Conservation (phyloP, 768 basidiomycete genomes). For the Gyrodon lividus region DNA sequence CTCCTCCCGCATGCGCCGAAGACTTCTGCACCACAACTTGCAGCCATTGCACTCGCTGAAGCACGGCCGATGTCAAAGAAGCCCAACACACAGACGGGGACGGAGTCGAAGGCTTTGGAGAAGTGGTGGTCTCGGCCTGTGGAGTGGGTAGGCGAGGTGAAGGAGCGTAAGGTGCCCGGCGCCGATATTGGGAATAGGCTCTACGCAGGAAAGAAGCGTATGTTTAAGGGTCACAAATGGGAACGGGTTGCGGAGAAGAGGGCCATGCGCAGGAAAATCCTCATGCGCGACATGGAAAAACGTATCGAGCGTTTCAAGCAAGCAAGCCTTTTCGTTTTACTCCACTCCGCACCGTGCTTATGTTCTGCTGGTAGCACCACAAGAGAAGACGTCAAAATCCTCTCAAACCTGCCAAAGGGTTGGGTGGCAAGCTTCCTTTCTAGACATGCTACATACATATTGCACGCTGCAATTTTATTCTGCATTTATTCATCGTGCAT, state of each 20-base stretch:
- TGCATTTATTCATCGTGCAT: background rate
- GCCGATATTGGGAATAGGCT: conserved; percentile 58
- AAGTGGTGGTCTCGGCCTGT: conserved; percentile 25
- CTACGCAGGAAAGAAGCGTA: conserved; percentile 74
- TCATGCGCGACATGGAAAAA: conserved; percentile 69
- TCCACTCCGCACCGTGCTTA: conserved; percentile 1
- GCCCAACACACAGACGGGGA: background rate
- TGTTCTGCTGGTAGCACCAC: conserved; percentile 20
- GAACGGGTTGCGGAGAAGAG: conserved; percentile 56
- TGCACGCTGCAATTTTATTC: conserved; percentile 7
- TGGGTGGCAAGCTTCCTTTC: conserved; percentile 54
- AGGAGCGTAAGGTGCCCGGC: conserved; percentile 44
- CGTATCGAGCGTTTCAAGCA: conserved; percentile 65
- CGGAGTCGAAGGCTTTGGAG: background rate
- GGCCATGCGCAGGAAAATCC: conserved; percentile 46
- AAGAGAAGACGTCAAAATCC: conserved; percentile 51
- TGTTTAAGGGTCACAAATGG: conserved; percentile 96
- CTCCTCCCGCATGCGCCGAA: conserved; percentile 73
- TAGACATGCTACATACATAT: conserved; percentile 41
- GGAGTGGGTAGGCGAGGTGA: conserved; percentile 43
- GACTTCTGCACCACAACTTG: conserved; percentile 30
- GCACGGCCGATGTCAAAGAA: conserved; percentile 9
- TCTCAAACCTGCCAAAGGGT: conserved; percentile 54
- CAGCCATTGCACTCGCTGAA: conserved; percentile 19
- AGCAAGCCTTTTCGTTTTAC: conserved; percentile 39